phyloP scores from a whole-genome alignment of 1,284 basidiomycete genomes.

The Boletellus deceptivus region DNA sequence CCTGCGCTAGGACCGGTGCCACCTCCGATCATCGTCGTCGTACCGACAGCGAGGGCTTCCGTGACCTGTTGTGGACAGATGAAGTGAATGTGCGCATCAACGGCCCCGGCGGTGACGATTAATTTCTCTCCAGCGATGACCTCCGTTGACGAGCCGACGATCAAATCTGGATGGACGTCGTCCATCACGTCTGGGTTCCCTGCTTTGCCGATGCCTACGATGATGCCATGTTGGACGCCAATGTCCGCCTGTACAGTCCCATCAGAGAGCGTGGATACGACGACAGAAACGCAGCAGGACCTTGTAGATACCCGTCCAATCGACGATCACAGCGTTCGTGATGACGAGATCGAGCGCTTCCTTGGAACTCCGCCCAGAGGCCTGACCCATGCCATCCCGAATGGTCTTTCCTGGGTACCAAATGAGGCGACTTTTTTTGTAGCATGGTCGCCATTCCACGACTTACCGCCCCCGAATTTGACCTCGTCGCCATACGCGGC shows the following conservation, averaged over 20 bases:
- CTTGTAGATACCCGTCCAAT: slow-evolving; percentile 97
- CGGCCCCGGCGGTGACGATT: slow-evolving; percentile 90
- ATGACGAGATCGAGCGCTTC: slow-evolving; percentile 90
- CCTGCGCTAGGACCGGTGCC: slow-evolving; percentile 93
- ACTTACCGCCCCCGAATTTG: slow-evolving; percentile 91
- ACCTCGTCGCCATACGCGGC: slow-evolving; percentile 91
- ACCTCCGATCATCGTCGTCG: slow-evolving; percentile 89
- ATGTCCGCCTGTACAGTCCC: slow-evolving; percentile 79
- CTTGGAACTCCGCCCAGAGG: slow-evolving; percentile 64
- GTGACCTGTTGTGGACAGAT: slow-evolving; percentile 92
- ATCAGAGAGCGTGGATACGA: not conserved
- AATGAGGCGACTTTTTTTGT: not conserved
- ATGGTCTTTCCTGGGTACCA: slow-evolving; percentile 73
- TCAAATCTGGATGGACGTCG: slow-evolving; percentile 69
- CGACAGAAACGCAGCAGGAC: slow-evolving; percentile 34
- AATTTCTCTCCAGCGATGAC: slow-evolving; percentile 94
- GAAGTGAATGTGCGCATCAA: slow-evolving; percentile 92
- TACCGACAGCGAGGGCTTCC: slow-evolving; percentile 68
- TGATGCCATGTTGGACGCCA: slow-evolving; percentile 84
- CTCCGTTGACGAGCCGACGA: slow-evolving; percentile 88
- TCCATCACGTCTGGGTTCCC: slow-evolving; percentile 97
- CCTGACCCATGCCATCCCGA: slow-evolving; percentile 97
- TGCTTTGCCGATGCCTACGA: slow-evolving; percentile 91
- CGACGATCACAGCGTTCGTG: slow-evolving; percentile 92
- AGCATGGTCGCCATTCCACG: slow-evolving; percentile 6